Conservation (phyloP, 1,284 basidiomycete species). For the Leccinum solheimii region DNA sequence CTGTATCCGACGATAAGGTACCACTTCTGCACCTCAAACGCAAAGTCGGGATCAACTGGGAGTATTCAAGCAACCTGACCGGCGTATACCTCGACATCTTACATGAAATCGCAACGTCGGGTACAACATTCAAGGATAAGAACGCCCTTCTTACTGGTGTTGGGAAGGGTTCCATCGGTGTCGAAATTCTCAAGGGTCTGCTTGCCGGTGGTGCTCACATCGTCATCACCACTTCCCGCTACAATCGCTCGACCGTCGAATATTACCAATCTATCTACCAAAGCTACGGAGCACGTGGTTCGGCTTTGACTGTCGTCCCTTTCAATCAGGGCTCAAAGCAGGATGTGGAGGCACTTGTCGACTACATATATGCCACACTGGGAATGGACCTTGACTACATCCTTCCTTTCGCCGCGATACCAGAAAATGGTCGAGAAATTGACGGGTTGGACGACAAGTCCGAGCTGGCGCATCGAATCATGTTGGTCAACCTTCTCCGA, state of each 20-base stretch:
- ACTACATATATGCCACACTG: slow-evolving; percentile 96
- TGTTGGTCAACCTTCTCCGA: slow-evolving; percentile 93
- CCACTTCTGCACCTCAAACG: slow-evolving; percentile 96
- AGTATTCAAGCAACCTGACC: slow-evolving; percentile 96
- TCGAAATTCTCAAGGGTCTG: slow-evolving; percentile 96
- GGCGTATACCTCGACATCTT: slow-evolving; percentile 95
- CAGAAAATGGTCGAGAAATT: slow-evolving; percentile 98
- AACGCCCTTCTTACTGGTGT: slow-evolving; percentile 97
- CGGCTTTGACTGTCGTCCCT: slow-evolving; percentile 94
- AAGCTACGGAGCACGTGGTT: slow-evolving; percentile 90
- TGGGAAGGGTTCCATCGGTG: slow-evolving; percentile 95
- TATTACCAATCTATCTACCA: slow-evolving; percentile 99
- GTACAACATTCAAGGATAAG: slow-evolving; percentile 98
- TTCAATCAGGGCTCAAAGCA: slow-evolving; percentile 99
- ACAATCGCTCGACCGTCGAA: slow-evolving; percentile 91
- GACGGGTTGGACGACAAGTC: slow-evolving; percentile 97
- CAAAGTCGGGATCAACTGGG: slow-evolving; percentile 95
- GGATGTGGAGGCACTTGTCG: slow-evolving; percentile 95
- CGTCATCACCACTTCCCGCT: slow-evolving; percentile 95
- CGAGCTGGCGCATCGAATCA: slow-evolving; percentile 96
- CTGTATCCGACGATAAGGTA: slow-evolving; percentile 86
- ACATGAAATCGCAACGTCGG: slow-evolving; percentile 96
- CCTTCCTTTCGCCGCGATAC: slow-evolving; percentile 96
- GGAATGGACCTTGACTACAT: slow-evolving; percentile 98
- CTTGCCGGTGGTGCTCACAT: slow-evolving; percentile 96